Evolutionary conservation across 2,329 filamentous ascomycete genomes (phyloP).

Genomic region (Aspergillus neoniger): DNA sequence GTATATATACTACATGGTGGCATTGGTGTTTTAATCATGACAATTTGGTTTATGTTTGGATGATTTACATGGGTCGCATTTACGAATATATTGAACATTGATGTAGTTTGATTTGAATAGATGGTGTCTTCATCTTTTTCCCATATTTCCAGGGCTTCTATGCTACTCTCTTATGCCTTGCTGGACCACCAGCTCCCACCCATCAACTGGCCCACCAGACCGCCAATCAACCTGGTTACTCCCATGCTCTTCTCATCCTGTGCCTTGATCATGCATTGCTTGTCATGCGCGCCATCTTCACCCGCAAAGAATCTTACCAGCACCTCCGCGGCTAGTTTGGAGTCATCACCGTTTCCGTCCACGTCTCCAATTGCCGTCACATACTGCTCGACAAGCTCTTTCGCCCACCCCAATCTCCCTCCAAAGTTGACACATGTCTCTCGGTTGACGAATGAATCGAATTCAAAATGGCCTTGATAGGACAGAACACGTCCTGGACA

Average conservation of each 20-base stretch:
- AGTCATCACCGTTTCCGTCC: conserved; percentile 30
- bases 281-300: background rate
- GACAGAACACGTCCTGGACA: conserved; percentile 24
- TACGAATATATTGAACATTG: conserved; percentile 6
- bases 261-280: background rate
- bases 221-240: background rate
- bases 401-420: conserved; percentile 25
- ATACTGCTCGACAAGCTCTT: conserved; percentile 16
- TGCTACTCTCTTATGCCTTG: background rate
- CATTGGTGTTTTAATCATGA: conserved; percentile 14
- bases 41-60: background rate
- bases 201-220: background rate
- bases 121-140: background rate
- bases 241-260: background rate
- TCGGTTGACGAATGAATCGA: conserved; percentile 25
- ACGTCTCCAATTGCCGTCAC: conserved; percentile 25
- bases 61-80: background rate
- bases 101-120: background rate
- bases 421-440: conserved; percentile 26
- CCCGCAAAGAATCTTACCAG: conserved; percentile 31
- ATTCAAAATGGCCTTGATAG: conserved; percentile 31
- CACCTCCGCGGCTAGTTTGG: conserved; percentile 35
- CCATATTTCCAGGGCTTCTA: too few relatives aligned
- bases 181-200: background rate
- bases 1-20: conserved; percentile 25